Conservation (phyloP, 306 rosid genomes). For the Dryas drummondii region DNA sequence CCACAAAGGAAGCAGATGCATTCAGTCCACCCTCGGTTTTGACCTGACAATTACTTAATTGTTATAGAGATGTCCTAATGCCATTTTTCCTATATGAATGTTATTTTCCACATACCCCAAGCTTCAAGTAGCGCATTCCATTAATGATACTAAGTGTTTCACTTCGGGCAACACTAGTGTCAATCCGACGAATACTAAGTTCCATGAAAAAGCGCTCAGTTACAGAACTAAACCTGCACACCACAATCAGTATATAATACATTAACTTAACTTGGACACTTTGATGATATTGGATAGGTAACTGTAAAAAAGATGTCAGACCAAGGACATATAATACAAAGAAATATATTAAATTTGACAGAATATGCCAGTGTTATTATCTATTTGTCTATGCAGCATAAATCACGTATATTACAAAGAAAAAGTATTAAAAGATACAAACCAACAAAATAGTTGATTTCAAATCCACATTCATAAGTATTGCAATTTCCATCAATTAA, state of each 20-base stretch:
- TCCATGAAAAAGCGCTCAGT: conserved; percentile 99
- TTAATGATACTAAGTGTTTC: conserved; percentile 94
- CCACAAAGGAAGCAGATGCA: conserved; percentile 99
- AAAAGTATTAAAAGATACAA: conserved; percentile 18
- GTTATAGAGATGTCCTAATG: conserved; percentile 33
- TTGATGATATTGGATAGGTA: neutral
- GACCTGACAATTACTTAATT: conserved; percentile 60
- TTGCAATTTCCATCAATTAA: conserved; percentile 4
- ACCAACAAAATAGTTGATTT: conserved; percentile 5
- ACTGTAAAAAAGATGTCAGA: neutral
- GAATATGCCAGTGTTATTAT: neutral
- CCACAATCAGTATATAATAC: neutral
- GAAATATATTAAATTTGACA: neutral
- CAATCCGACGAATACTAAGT: conserved; percentile 87
- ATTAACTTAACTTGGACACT: conserved; percentile 1
- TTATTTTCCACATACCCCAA: conserved; percentile 70
- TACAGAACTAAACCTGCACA: conserved; percentile 88
- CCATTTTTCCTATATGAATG: conserved; percentile 25
- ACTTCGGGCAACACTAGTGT: conserved; percentile 87
- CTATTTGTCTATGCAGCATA: conserved; percentile 11
- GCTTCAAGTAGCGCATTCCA: conserved; percentile 98
- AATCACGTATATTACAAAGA: neutral
- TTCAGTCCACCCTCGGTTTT: conserved; percentile 97
- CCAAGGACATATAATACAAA: neutral
- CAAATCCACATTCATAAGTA: conserved; percentile 12